Conservation (phyloP, 2,329 filamentous ascomycete genomes). For the Mollisiaceae sp. region DNA sequence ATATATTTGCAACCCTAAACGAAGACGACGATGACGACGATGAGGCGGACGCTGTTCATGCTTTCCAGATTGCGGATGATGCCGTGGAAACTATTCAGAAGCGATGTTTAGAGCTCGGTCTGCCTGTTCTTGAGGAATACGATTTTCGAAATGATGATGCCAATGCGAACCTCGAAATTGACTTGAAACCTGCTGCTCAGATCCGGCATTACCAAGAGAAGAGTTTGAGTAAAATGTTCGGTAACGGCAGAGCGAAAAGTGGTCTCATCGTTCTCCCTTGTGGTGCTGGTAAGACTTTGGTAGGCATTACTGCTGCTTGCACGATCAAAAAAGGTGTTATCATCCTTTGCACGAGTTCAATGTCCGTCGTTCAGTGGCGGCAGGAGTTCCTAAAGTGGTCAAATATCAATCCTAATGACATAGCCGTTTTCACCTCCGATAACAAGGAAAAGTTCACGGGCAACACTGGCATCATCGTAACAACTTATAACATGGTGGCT, state of each 20-base stretch:
- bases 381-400: constrained; percentile 98
- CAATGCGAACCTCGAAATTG: constrained; percentile 92
- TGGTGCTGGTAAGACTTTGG: constrained; percentile 94
- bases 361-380: constrained; percentile 97
- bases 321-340: constrained; percentile 97
- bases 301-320: constrained; percentile 97
- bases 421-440: constrained; percentile 93
- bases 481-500: constrained; percentile 99
- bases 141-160: constrained; percentile 91
- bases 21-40: constrained; percentile 85
- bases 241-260: constrained; percentile 94
- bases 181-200: constrained; percentile 84
- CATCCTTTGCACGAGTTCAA: constrained; percentile 93
- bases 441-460: constrained; percentile 86
- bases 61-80: constrained; percentile 86
- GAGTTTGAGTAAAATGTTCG: constrained; percentile 98
- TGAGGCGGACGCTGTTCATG: constrained; percentile 84
- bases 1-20: constrained; percentile 75
- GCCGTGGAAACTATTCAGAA: constrained; percentile 88
- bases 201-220: constrained; percentile 97
- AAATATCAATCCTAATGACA: constrained; percentile 93
- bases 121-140: constrained; percentile 93
- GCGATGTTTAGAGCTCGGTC: constrained; percentile 83
- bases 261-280: constrained; percentile 97
- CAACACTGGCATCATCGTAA: constrained; percentile 94